Percentiles rank a stretch among this genome's conserved stretches.
phyloP scores from a whole-genome alignment of 495 filamentous ascomycete genomes.

The Podospora conica region DNA sequence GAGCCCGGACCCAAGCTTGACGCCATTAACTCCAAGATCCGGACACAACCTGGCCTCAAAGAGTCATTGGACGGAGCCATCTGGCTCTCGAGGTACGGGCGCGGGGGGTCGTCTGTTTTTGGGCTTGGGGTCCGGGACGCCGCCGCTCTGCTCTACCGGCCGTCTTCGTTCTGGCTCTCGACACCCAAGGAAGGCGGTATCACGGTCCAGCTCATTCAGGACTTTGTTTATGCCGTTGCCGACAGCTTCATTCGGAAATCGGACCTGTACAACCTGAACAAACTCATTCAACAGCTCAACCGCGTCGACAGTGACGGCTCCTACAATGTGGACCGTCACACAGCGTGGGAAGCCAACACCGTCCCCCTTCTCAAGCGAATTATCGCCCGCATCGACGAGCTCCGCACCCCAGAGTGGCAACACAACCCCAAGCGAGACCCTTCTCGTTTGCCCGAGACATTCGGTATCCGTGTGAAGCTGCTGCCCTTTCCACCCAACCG shows the following conservation, averaged over 20 bases:
- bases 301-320: neutral
- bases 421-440: neutral
- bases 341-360: neutral
- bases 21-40: conserved; percentile 17
- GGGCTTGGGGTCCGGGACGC: neutral
- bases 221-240: conserved; percentile 2
- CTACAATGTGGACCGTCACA: neutral
- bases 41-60: conserved; percentile 11
- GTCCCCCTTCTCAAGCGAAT: neutral
- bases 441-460: neutral
- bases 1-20: conserved; percentile 6
- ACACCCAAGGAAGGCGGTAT: neutral
- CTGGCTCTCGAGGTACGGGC: conserved; percentile 22
- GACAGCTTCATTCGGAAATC: neutral
- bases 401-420: conserved; percentile 6
- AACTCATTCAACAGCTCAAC: neutral
- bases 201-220: neutral
- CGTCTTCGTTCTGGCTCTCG: neutral
- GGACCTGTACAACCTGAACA: neutral
- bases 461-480: neutral
- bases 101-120: neutral
- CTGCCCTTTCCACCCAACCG: neutral
- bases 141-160: neutral
- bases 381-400: neutral
- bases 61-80: no score